Conservation (phyloP, 2,329 filamentous ascomycete species). For the Pseudogymnoascus sp. region DNA sequence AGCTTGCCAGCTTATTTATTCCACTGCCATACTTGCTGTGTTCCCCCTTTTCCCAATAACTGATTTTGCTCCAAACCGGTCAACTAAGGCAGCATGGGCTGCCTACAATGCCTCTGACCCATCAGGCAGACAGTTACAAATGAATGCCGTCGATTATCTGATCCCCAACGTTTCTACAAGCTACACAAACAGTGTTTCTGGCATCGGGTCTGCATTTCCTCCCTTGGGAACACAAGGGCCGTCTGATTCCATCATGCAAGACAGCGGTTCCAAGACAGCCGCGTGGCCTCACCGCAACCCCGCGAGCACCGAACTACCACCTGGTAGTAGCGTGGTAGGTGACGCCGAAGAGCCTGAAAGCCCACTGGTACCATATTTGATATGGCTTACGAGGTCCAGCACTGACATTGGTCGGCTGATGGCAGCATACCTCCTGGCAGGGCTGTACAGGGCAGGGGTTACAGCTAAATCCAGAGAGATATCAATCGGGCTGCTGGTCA, state of each 20-base stretch:
- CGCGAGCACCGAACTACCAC: not conserved
- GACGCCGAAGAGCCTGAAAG: constrained; percentile 58
- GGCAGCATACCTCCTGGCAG: constrained; percentile 62
- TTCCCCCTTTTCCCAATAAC: constrained; percentile 49
- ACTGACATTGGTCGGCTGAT: constrained; percentile 55
- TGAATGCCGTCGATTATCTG: constrained; percentile 58
- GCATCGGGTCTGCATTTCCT: constrained; percentile 18
- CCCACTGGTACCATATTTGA: constrained; percentile 66
- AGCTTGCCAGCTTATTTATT: constrained; percentile 63
- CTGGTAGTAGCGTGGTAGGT: constrained; percentile 23
- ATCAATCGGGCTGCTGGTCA: constrained; percentile 58
- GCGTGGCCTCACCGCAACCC: constrained; percentile 18
- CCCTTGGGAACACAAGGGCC: not conserved
- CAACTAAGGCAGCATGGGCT: constrained; percentile 45
- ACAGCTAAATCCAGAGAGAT: constrained; percentile 58
- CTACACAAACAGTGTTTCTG: constrained; percentile 40
- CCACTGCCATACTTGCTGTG: constrained; percentile 61
- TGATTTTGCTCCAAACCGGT: constrained; percentile 44
- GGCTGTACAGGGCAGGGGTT: constrained; percentile 62
- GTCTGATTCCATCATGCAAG: constrained; percentile 10
- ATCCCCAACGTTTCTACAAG: constrained; percentile 40
- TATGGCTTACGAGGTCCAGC: constrained; percentile 54
- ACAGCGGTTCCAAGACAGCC: constrained; percentile 18
- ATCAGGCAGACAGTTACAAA: constrained; percentile 26
- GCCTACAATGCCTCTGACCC: constrained; percentile 48